Evolutionary conservation across 148 eudicot species (phyloP).

Genomic region (Fagopyrum esculentum): DNA sequence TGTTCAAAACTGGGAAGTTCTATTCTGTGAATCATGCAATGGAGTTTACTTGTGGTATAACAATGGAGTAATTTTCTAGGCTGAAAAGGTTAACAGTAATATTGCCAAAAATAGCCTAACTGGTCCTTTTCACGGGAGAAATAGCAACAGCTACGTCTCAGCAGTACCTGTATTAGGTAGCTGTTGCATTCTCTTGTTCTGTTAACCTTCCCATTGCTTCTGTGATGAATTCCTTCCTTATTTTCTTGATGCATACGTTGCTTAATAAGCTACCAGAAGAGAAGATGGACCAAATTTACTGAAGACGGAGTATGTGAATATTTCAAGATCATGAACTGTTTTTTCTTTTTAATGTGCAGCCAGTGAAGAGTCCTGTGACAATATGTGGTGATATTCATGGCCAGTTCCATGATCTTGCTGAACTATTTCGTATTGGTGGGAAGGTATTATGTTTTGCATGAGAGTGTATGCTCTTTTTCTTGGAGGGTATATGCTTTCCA

Average conservation of each 20-base stretch:
- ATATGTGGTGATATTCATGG: conserved; percentile 99
- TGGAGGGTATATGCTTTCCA: neutral
- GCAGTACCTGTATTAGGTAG: neutral
- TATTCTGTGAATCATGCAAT: neutral
- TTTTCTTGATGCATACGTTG: neutral
- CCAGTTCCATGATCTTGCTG: conserved; percentile 97
- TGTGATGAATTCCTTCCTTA: neutral
- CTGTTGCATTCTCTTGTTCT: neutral
- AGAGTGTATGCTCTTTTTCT: neutral
- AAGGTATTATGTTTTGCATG: conserved; percentile 36
- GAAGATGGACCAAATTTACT: neutral
- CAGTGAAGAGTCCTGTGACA: conserved; percentile 95
- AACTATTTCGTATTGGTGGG: conserved; percentile 92
- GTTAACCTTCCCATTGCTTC: neutral
- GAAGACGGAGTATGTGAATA: neutral
- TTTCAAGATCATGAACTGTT: neutral
- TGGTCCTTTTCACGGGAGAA: neutral
- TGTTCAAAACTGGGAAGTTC: neutral
- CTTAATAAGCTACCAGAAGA: neutral
- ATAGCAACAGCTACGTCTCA: neutral
- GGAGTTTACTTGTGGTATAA: neutral
- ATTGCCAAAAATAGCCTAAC: conserved; percentile 1
- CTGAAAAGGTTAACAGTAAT: neutral
- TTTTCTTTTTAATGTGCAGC: conserved; percentile 38
- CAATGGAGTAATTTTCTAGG: neutral